Base-by-base conservation (phyloP, 805 yeast genomes). In the Debaryomyces tyrocola region DNA sequence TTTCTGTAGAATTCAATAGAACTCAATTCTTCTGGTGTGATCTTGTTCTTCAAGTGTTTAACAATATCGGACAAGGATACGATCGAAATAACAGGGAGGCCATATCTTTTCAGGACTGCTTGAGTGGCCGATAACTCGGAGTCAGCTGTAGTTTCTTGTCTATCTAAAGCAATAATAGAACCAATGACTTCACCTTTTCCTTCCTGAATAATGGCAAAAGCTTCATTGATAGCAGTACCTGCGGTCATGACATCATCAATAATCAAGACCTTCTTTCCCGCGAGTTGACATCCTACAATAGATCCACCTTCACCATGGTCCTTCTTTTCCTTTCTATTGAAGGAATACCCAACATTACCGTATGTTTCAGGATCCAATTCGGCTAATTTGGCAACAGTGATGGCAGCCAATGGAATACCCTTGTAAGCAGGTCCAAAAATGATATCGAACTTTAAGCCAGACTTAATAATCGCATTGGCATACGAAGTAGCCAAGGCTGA, bases 171-270 rank as follows among this genome's bases (percentile, higher is more conserved):
- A 60, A 94, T 88, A 49, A 90, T 84, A 47, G 90, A 81, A 7
- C 96, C 98, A 40, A 83, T 87, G 18, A 90, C 85, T 11, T 70
- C 60, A 41, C 97, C 99, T 31, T 79, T 73, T 54, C 83, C 92
- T 20, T 59, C 68, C 20, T 70, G 69, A 57, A 94, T 90, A 59
- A 94, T 86, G 41, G 78, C 82, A 58, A 88, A 87, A 0, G 98
- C 97, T 70, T 94, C 98, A 58, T 87, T 87, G 64, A 91, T 90
- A 41, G 99, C 98, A 48, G 98, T 94, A 35, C 99, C 99, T 1
- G 98, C 98, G 49, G 98, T 92, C 84, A 92, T 91, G 37, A 94
- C 97, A 60, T 92, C 99, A 67, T 94, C 99, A 51, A 92, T 90
- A 58, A 94, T 88, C 58, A 94, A 73, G 20, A 92, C 81, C 50